A percentile compares a stretch with the other conserved stretches of the same genome.
Conservation (phyloP, 179 eudicot species). For the Carnegiea gigantea region DNA sequence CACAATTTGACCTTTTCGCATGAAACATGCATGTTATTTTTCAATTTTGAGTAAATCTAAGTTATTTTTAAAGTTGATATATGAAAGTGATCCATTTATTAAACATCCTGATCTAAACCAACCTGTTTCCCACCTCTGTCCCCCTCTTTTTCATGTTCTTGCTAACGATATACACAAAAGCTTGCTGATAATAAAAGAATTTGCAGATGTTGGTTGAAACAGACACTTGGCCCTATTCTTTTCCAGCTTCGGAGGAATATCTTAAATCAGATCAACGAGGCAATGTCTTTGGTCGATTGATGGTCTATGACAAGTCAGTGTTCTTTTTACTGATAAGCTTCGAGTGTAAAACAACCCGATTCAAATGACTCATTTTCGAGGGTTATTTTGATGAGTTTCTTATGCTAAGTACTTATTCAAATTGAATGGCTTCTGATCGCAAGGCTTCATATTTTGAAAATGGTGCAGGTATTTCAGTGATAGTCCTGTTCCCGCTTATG, state of each 20-base stretch:
- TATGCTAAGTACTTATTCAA: too few relatives aligned
- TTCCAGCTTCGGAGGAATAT: constrained; percentile 49
- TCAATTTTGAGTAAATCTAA: too few relatives aligned
- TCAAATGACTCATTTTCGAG: not conserved
- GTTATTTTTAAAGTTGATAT: too few relatives aligned
- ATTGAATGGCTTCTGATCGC: not conserved
- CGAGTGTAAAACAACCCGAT: not conserved
- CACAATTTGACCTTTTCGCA: too few relatives aligned
- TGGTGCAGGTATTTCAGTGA: constrained; percentile 32
- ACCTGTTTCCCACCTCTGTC: too few relatives aligned
- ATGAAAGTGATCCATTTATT: too few relatives aligned
- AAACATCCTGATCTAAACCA: too few relatives aligned
- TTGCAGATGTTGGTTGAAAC: constrained; percentile 37
- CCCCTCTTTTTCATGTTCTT: not conserved
- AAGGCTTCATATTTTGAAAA: not conserved
- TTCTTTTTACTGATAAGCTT: not conserved
- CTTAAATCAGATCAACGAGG: constrained; percentile 44
- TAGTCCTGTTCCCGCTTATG: constrained; percentile 32
- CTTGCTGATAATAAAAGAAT: not conserved
- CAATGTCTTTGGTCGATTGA: constrained; percentile 39
- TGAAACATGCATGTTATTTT: too few relatives aligned
- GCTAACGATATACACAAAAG: not conserved
- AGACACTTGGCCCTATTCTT: constrained; percentile 51
- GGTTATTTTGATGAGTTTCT: not conserved
- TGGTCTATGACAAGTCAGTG: constrained; percentile 33